phyloP scores from a whole-genome alignment of 2,329 filamentous ascomycete genomes.

The Colletotrichum acutatum region DNA sequence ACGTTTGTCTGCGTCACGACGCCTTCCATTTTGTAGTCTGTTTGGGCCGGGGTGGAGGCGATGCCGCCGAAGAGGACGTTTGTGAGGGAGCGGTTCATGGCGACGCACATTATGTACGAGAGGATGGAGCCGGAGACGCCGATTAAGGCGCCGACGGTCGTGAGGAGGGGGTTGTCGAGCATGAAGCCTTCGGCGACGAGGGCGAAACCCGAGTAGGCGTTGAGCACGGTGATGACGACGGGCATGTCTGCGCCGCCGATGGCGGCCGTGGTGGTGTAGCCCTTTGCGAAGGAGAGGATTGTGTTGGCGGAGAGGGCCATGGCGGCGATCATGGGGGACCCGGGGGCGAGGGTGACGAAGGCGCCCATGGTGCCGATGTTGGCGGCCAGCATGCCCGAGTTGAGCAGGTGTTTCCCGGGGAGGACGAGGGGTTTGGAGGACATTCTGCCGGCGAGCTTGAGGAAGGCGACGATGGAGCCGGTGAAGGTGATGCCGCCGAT shows the following conservation, averaged over 20 bases:
- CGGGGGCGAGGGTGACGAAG: constrained; percentile 84
- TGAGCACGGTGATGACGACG: constrained; percentile 89
- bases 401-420: constrained; percentile 80
- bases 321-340: constrained; percentile 81
- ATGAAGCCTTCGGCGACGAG: constrained; percentile 92
- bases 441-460: constrained; percentile 87
- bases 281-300: constrained; percentile 83
- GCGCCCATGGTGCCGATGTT: constrained; percentile 87
- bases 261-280: constrained; percentile 86
- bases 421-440: constrained; percentile 79
- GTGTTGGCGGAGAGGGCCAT: constrained; percentile 82
- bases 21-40: constrained; percentile 82
- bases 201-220: constrained; percentile 91
- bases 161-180: constrained; percentile 87
- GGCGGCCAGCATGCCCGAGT: constrained; percentile 77
- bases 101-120: constrained; percentile 87
- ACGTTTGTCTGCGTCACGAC: constrained; percentile 81
- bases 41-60: constrained; percentile 66
- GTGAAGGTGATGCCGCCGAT: constrained; percentile 93
- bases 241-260: constrained; percentile 97
- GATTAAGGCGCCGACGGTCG: constrained; percentile 86
- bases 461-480: constrained; percentile 87
- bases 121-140: constrained; percentile 90
- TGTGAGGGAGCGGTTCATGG: constrained; percentile 90
- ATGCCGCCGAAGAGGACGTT: constrained; percentile 92